Conservation (phyloP, 768 basidiomycete species). For the Tricholoma flavovirens region DNA sequence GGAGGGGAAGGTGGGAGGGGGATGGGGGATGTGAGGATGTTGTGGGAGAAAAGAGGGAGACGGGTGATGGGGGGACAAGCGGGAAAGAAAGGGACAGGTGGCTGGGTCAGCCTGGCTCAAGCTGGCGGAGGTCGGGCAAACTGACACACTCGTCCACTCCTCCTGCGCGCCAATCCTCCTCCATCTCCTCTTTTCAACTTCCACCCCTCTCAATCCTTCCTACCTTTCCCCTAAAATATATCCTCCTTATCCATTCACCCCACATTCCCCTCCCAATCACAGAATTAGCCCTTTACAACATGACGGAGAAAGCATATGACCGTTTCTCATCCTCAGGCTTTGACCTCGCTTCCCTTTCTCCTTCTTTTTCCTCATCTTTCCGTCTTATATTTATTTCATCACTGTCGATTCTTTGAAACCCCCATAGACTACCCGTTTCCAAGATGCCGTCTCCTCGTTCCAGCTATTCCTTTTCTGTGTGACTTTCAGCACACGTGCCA, state of each 20-base stretch:
- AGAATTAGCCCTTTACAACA: not conserved
- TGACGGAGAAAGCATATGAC: not conserved
- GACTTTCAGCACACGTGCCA: slow-evolving; percentile 18
- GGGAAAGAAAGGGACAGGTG: slow-evolving; percentile 60
- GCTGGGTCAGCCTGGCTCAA: slow-evolving; percentile 18
- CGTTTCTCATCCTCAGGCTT: not conserved
- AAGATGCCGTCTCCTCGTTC: not conserved
- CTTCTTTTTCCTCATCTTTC: not conserved
- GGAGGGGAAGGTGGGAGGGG: slow-evolving; percentile 12
- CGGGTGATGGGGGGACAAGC: slow-evolving; percentile 46
- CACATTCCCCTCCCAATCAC: not conserved
- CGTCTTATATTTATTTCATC: not conserved
- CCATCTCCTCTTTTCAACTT: not conserved
- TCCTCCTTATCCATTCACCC: not conserved
- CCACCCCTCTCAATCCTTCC: slow-evolving; percentile 7
- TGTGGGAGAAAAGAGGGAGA: slow-evolving; percentile 29
- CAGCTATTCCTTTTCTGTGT: slow-evolving; percentile 4
- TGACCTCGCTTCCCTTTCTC: not conserved
- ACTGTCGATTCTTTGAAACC: not conserved
- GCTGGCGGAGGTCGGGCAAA: slow-evolving; percentile 47
- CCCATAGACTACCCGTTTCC: not conserved
- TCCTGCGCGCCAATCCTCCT: slow-evolving; percentile 18
- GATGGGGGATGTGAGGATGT: slow-evolving; percentile 17
- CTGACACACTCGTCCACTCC: slow-evolving; percentile 20
- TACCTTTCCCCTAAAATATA: not conserved